These are phyloP conservation scores for Pseudogymnoascus sp. DNA, from an alignment of 2,329 filamentous ascomycete genomes.

Conservation along the genomic window DNA sequence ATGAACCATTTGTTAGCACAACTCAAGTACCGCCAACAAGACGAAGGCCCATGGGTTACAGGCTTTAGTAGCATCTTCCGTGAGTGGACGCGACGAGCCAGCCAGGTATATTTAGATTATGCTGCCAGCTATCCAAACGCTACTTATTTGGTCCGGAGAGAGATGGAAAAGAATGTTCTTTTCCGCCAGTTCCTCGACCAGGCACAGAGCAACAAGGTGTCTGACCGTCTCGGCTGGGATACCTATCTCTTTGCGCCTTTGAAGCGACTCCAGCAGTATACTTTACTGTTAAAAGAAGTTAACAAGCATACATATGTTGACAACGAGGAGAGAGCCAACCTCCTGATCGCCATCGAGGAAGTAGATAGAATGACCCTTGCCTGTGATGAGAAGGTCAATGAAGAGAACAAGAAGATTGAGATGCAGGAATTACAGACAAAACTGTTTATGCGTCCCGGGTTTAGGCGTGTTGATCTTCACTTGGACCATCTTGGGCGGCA, in stretches of 20 bases:
- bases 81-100: slow-evolving; percentile 96
- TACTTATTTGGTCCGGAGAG: slow-evolving; percentile 71
- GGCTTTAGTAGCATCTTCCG: slow-evolving; percentile 96
- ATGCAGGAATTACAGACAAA: slow-evolving; percentile 77
- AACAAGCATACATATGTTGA: slow-evolving; percentile 75
- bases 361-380: slow-evolving; percentile 83
- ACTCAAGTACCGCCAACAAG: slow-evolving; percentile 91
- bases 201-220: slow-evolving; percentile 67
- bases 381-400: slow-evolving; percentile 84
- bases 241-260: slow-evolving; percentile 91
- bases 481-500: slow-evolving; percentile 89
- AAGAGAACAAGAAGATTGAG: slow-evolving; percentile 84
- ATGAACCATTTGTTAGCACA: slow-evolving; percentile 87
- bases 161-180: slow-evolving; percentile 72
- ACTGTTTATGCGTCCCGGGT: slow-evolving; percentile 75
- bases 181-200: slow-evolving; percentile 82
- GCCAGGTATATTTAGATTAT: slow-evolving; percentile 81
- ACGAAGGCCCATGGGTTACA: slow-evolving; percentile 88
- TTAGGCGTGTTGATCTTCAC: slow-evolving; percentile 80
- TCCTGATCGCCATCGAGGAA: slow-evolving; percentile 78
- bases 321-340: slow-evolving; percentile 80
- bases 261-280: slow-evolving; percentile 83
- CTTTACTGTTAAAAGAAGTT: slow-evolving; percentile 72
- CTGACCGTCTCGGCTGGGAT: slow-evolving; percentile 81
- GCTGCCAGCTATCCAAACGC: slow-evolving; percentile 80